Evolutionary conservation across 495 filamentous ascomycete species (phyloP).

Genomic region (Aspergillus diversus): DNA sequence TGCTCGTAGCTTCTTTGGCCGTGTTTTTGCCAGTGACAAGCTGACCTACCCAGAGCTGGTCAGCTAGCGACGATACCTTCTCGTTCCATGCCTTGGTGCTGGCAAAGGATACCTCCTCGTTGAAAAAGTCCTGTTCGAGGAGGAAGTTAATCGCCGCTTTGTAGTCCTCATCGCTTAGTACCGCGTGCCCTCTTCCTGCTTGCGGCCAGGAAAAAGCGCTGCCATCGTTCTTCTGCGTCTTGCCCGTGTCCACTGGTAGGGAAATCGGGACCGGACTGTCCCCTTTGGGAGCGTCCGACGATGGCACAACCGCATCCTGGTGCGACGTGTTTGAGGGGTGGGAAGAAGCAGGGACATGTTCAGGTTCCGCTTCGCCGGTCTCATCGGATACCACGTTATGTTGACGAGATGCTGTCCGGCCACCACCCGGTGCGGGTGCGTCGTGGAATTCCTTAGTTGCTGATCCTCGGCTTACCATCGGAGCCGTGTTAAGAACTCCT

Average conservation of each 20-base stretch:
- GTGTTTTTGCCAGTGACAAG: constrained; percentile 52
- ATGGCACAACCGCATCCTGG: neutral
- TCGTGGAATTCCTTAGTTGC: constrained; percentile 10
- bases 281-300: neutral
- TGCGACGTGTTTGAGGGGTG: too few species aligned
- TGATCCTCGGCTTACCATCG: constrained; percentile 39
- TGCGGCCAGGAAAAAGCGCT: constrained; percentile 71
- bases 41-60: constrained; percentile 58
- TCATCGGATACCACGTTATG: too few species aligned
- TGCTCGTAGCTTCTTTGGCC: constrained; percentile 26
- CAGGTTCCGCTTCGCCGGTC: too few species aligned
- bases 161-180: constrained; percentile 74
- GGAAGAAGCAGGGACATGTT: too few species aligned
- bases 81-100: constrained; percentile 77
- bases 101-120: constrained; percentile 62
- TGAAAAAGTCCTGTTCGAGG: constrained; percentile 83
- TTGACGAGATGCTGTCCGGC: too few species aligned
- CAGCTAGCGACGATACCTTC: constrained; percentile 57
- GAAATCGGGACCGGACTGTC: neutral
- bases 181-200: constrained; percentile 66
- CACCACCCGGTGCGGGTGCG: neutral
- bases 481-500: constrained; percentile 42
- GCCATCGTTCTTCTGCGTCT: constrained; percentile 21
- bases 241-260: neutral
- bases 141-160: constrained; percentile 76